Evolutionary conservation across 2,329 filamentous ascomycete genomes (phyloP), one percentile per base, ranked within the genome.

Genomic region (Colletotrichum incanum): DNA sequence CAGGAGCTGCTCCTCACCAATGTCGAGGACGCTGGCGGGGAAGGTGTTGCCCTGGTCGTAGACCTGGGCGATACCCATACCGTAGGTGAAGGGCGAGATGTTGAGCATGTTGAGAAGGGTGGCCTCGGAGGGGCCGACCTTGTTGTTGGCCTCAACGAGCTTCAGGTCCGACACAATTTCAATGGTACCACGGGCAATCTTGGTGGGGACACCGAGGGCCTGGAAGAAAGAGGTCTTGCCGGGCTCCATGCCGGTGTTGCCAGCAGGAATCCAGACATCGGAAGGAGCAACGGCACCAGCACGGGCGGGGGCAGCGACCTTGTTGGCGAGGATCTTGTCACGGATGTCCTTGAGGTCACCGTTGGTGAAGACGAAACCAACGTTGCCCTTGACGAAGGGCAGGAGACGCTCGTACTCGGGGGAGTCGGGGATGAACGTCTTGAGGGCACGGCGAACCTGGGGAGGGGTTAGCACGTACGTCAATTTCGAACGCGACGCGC

Each of bases 171-270:
- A 90, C 76, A 95, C 98, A 84, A 99, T 99, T 94, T 99, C 96
- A 88, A 99, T 99, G 88, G 96, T 99, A 97, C 96, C 97, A 97
- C 96, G 96, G 85, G 96, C 96, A 89, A 99, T 99, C 95, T 99
- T 99, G 92, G 96, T 99, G 84, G 96, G 96, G 85, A 99, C 95
- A 94, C 96, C 96, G 87, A 99, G 96, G 82, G 96, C 96, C 93
- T 99, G 96, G 95, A 99, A 99, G 95, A 99, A 99, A 84, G 96
- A 98, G 83, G 96, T 99, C 94, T 99, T 99, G 87, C 97, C 97
- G 84, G 96, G 97, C 88, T 99, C 96, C 96, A 99, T 99, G 89
- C 96, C 96, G 82, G 96, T 99, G 93, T 99, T 99, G 87, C 96
- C 96, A 80, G 95, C 96, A 78, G 96, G 96, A 79, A 99, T 86